Conservation (phyloP, 2,329 filamentous ascomycete genomes). For the Aspergillus uvarum region DNA sequence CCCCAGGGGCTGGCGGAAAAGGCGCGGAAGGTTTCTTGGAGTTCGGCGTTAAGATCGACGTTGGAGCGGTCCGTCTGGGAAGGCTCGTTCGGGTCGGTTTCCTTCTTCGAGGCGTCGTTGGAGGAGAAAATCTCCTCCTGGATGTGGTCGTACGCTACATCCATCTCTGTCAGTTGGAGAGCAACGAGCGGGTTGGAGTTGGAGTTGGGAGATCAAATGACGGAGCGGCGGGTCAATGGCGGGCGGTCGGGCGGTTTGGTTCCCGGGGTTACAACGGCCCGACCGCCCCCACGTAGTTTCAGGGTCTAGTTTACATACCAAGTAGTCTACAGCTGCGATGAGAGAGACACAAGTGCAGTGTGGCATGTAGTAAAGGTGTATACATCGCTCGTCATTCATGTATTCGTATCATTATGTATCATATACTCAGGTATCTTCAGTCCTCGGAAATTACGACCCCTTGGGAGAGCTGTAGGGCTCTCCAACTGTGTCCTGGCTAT, state of each 20-base stretch:
- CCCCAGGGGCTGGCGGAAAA: conserved; percentile 93
- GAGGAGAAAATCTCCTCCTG: conserved; percentile 72
- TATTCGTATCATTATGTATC: not conserved
- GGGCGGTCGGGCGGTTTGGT: conserved; percentile 8
- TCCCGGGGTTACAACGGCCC: conserved; percentile 30
- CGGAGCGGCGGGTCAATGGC: conserved; percentile 8
- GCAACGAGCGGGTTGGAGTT: conserved; percentile 3
- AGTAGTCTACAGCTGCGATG: not conserved
- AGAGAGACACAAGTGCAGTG: not conserved
- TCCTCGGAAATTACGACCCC: not conserved
- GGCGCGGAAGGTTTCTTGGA: conserved; percentile 93
- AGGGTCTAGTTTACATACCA: not conserved
- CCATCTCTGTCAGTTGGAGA: conserved; percentile 59
- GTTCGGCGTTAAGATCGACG: conserved; percentile 73
- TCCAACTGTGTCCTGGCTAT: conserved; percentile 40
- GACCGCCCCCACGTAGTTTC: conserved; percentile 26
- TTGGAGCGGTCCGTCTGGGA: conserved; percentile 34
- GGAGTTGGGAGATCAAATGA: not conserved
- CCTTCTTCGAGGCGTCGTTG: conserved; percentile 51
- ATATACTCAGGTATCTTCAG: not conserved
- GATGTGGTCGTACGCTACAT: conserved; percentile 96
- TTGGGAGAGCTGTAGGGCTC: conserved; percentile 38
- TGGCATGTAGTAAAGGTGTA: not conserved
- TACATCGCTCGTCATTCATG: conserved; percentile 1
- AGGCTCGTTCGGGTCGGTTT: conserved; percentile 47